Evolutionary conservation across 768 basidiomycete genomes (phyloP), one percentile per base, ranked within the genome.

Genomic region (Botryobasidium botryosum): DNA sequence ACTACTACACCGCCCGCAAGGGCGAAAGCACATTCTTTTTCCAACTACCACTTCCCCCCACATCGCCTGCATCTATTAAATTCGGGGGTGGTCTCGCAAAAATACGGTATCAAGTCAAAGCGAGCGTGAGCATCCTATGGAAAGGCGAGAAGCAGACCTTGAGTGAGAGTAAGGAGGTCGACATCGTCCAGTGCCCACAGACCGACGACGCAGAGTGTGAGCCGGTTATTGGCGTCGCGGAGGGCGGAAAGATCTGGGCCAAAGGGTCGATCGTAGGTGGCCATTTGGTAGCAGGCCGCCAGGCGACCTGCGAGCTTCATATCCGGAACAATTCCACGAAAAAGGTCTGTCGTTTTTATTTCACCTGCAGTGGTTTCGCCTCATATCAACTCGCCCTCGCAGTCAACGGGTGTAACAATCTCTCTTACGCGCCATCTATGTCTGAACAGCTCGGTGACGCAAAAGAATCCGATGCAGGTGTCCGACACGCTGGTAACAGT

Each of bases 251-350:
- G 59, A 67, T 88, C 25, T 83, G 80, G 76, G 70, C 72, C 36
- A 78, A 79, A 53, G 83, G 72, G 1, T 70, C 62, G 44, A 56
- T 88, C 15, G 61, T 80, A 20, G 78, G 74, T 27, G 74, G 70
- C 6, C 60, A 78, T 12, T 54, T 77, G 15, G 66, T 83, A 6
- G 71, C 77, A 25, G 84, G 84, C 6, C 72, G 75, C 54, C 72
- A 70, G 48, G 76, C 70, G 15, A 79, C 76, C 55, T 65, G 87
- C 35, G 78, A 84, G 53, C 60, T 88, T 43, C 74, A 78, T 50
- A 76, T 87, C 39, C 84, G 77, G 66, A 88, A 88, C 53, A 78
- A 84, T 56, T 80, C 83, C 1, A 62, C 64, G 41, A 82, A 79
- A 62, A 85, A 79, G 77, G 84, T 81, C 38, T 47, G 59, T 53